Base-by-base conservation (phyloP, 2,329 filamentous ascomycete genomes). In the Colletotrichum higginsianum region DNA sequence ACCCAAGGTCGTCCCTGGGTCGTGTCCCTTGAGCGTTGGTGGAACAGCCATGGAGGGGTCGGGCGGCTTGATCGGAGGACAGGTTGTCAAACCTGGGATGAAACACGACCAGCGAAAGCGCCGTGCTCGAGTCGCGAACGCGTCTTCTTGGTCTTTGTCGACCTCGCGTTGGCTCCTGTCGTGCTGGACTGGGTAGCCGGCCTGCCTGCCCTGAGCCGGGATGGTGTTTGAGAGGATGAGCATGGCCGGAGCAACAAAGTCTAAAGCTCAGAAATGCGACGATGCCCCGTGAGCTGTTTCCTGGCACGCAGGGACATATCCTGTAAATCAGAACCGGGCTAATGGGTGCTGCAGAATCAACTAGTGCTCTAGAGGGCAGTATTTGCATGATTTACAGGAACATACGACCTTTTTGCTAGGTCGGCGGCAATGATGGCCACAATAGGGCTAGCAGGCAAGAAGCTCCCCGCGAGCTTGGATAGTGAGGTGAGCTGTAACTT, bases 81-180 rank as follows among this genome's bases (percentile, higher is more conserved):
- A 64, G 60, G 53, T 55, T 69, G 69, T 64, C 69, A 69, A 72
- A 72, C 69, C 69, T 72, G 65, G 69, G 65, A 72, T 72, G 69
- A 72, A 71, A 71, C 68, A 58, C 52, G 30, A 57, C 64, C 56
- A 62, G 49, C 40, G 44, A 30, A 23, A 57, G 57, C 55, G 67
- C 67, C 66, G 56, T 26, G 50, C 65, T 42, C 26, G 40, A 55
- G 62, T 62, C n/a, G 67, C 63, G 63, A 71, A 67, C 63, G 35
- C 56, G 35, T 50, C 50, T 49, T 44, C n/a, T 5, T 42, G 35
- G 13, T 42, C 13, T n/a, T 40, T 46, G 49, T 56, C 21, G 9
- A 38, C 9, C 53, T 46, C 12, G n/a, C 7, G n/a, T 26, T 26
- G 35, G 23, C 16, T 61, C 38, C 35, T 44, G 30, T 47, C 16